Conservation (phyloP, 148 eudicot species). For the Vaccinium myrtillus region DNA sequence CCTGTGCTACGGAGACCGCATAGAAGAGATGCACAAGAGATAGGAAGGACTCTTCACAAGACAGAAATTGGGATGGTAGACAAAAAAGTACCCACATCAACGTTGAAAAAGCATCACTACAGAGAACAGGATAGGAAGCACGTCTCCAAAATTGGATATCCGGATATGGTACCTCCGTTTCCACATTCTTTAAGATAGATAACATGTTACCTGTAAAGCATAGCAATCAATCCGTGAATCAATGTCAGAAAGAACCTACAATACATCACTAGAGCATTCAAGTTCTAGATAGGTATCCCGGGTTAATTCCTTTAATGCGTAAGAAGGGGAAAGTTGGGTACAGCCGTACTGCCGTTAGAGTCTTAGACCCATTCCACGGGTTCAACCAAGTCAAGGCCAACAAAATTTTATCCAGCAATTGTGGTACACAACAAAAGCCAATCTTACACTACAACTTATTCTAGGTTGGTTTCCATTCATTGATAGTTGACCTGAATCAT, state of each 20-base stretch:
- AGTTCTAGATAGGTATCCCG: background rate
- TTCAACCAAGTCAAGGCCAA: background rate
- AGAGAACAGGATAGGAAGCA: constrained; percentile 76
- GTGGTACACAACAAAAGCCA: background rate
- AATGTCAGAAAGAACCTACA: background rate
- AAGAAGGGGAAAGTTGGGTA: background rate
- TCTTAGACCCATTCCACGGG: background rate
- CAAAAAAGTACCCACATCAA: constrained; percentile 91
- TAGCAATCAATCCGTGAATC: constrained; percentile 8
- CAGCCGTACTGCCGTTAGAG: background rate
- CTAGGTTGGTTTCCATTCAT: background rate
- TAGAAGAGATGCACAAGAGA: constrained; percentile 84
- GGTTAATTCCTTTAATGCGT: background rate
- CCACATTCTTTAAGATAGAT: constrained; percentile 52
- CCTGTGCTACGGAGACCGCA: constrained; percentile 69
- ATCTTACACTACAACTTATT: background rate
- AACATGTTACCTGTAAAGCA: constrained; percentile 52
- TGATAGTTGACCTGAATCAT: background rate
- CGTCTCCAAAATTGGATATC: constrained; percentile 77
- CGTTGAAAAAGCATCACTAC: constrained; percentile 82
- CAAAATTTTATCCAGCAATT: background rate
- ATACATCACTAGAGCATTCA: background rate
- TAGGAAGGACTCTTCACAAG: constrained; percentile 58
- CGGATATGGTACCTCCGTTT: constrained; percentile 46
- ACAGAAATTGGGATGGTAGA: constrained; percentile 69